Evolutionary conservation across 495 filamentous ascomycete genomes (phyloP).

Genomic region (Penicillium egyptiacum): DNA sequence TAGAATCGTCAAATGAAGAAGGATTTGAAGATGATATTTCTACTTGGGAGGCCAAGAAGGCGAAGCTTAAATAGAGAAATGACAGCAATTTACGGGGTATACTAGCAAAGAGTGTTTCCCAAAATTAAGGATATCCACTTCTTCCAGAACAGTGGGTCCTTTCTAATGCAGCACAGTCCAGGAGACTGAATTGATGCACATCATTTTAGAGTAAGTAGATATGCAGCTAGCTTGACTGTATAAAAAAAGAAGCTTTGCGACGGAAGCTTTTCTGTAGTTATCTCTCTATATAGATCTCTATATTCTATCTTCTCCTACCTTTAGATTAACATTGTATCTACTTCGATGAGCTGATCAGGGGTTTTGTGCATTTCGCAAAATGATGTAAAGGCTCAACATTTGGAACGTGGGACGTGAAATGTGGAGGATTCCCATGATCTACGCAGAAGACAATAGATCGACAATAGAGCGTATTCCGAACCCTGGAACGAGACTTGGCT

Average conservation of each 20-base stretch:
- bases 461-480: constrained; percentile 10
- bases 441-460: neutral
- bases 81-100: neutral
- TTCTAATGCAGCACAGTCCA: constrained; percentile 4
- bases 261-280: neutral
- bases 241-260: neutral
- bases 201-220: neutral
- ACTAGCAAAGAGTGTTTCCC: neutral
- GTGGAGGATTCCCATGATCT: constrained; percentile 9
- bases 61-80: neutral
- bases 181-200: neutral
- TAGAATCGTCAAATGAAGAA: neutral
- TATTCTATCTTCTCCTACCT: too few relatives aligned
- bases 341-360: neutral
- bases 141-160: neutral
- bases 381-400: neutral
- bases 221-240: neutral
- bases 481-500: constrained; percentile 18
- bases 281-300: neutral
- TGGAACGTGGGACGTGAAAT: neutral
- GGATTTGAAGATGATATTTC: neutral
- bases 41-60: neutral
- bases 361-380: neutral
- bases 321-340: too few relatives aligned
- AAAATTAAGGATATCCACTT: neutral